phyloP scores from a whole-genome alignment of 352 stramenopile species.

The Thalassiosira pacifica region DNA sequence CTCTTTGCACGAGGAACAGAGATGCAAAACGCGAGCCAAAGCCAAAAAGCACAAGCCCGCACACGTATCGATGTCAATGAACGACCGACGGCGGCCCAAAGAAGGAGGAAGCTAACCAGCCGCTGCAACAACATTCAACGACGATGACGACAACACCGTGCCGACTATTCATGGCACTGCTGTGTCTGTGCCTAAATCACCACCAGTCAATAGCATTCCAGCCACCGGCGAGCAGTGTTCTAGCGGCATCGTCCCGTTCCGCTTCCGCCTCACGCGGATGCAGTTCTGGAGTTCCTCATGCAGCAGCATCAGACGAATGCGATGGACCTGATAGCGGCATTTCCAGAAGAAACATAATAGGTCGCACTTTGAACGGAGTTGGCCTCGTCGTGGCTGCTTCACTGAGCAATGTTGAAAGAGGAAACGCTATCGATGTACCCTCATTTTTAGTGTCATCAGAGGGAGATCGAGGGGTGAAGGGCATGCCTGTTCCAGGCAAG shows the following conservation, averaged over 20 bases:
- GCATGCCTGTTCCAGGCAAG: constrained; percentile 64
- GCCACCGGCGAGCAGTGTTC: neutral
- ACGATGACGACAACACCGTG: neutral
- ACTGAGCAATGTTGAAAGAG: neutral
- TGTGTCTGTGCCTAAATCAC: constrained; percentile 6
- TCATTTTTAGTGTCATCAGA: constrained; percentile 47
- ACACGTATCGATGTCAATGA: no score
- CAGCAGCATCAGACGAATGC: neutral
- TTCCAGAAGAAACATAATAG: constrained; percentile 38
- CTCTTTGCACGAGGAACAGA: no score
- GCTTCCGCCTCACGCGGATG: neutral
- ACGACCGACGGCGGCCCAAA: no score
- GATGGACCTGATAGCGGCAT: neutral
- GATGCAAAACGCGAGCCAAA: no score
- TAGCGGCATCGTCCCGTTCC: neutral
- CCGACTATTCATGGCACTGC: neutral
- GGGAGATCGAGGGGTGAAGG: constrained; percentile 48
- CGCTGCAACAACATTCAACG: no score
- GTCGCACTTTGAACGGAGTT: constrained; percentile 22
- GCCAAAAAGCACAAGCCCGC: no score
- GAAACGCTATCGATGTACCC: constrained; percentile 45
- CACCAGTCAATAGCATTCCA: constrained; percentile 33
- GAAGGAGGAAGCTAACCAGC: no score
- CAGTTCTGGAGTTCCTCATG: neutral
- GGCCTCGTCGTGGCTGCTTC: constrained; percentile 25